phyloP scores from a whole-genome alignment of 768 basidiomycete genomes.

The Collybia sordida region DNA sequence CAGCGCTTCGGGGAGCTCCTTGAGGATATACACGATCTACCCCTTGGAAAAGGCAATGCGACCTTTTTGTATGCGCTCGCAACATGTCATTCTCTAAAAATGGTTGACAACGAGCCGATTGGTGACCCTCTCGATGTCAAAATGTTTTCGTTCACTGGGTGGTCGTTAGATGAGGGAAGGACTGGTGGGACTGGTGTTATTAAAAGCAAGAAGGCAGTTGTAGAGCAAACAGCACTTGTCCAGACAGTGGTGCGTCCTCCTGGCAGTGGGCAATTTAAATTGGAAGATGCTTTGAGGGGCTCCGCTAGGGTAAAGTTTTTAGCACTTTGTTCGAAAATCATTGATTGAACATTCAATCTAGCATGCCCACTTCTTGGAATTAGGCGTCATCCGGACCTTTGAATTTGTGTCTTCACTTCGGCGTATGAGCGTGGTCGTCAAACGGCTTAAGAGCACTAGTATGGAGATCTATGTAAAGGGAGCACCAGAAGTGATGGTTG shows the following conservation, averaged over 20 bases:
- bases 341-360: slow-evolving; percentile 23
- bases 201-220: slow-evolving; percentile 57
- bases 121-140: slow-evolving; percentile 96
- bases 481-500: slow-evolving; percentile 97
- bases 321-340: background rate
- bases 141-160: slow-evolving; percentile 97
- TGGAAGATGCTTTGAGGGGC: slow-evolving; percentile 92
- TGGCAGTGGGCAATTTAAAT: slow-evolving; percentile 83
- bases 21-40: slow-evolving; percentile 83
- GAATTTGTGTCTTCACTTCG: slow-evolving; percentile 94
- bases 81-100: slow-evolving; percentile 94
- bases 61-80: slow-evolving; percentile 90
- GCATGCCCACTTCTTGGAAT: slow-evolving; percentile 96
- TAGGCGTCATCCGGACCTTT: slow-evolving; percentile 94
- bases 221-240: slow-evolving; percentile 84
- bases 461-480: slow-evolving; percentile 99
- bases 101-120: slow-evolving; percentile 82
- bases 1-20: slow-evolving; percentile 89
- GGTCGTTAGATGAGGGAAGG: slow-evolving; percentile 93
- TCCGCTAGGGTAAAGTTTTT: slow-evolving; percentile 61
- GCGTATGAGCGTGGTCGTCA: slow-evolving; percentile 97
- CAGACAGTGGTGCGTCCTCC: slow-evolving; percentile 96
- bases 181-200: slow-evolving; percentile 69
- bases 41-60: slow-evolving; percentile 68
- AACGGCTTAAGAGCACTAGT: slow-evolving; percentile 86